Evolutionary conservation across 306 rosid genomes (phyloP), one percentile per base, ranked within the genome.

Genomic region (Vicia sativa): DNA sequence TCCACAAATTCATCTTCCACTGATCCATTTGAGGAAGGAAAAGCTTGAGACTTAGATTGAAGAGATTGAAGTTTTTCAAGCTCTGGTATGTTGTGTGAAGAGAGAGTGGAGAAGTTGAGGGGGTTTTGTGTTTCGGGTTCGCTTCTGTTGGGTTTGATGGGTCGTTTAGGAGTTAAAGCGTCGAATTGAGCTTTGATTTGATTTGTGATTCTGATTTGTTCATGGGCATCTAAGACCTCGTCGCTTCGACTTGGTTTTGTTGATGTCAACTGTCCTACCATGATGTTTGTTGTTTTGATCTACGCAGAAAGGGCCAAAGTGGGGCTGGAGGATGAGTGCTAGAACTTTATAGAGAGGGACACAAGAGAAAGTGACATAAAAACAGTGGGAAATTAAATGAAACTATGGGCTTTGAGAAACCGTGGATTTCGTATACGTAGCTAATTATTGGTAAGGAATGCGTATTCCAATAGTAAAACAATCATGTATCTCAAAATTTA

Each of bases 181-280:
- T 89, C 90, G 49, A 89, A 86, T 63, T 79, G 83, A 45, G 84
- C 86, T 76, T 83, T 80, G 84, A 89, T 69, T 77, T 82, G 72
- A 29, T 61, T 21, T 10, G 92, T 56, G 76, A 87, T 82, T 64
- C 52, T 79, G n/a, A 59, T 15, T 76, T 89, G 96, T n/a, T 89
- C 80, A 7, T 79, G 83, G 0, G 39, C n/a, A 13, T 73, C 84
- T 65, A 89, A 56, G 29, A 89, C 75, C 44, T 82, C 87, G 82
- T 89, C 96, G 76, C 96, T 89, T 59, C 92, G 81, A 75, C 92
- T 83, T 1, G 96, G 92, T 79, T 89, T 89, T 2, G 71, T 71
- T 78, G 34, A 57, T 65, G 77, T 74, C 82, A 7, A 7, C 6
- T 78, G 74, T 28, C 80, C 85, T 75, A 81, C 79, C 88, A 80